Conservation (phyloP, 2,329 filamentous ascomycete species). For the Hymenoscyphus fraxineus region DNA sequence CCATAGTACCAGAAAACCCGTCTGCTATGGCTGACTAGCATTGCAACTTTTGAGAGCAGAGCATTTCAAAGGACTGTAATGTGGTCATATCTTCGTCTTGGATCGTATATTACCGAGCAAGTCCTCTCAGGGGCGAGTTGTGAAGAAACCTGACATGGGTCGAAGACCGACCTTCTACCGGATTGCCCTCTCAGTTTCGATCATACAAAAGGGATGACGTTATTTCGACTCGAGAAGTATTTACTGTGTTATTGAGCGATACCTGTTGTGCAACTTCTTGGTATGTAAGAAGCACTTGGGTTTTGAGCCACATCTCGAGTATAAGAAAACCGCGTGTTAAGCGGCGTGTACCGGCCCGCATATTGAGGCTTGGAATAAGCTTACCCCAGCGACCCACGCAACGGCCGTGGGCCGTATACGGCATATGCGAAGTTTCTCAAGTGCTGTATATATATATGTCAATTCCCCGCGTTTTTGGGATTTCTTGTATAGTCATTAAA, state of each 20-base stretch:
- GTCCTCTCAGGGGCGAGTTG: background rate
- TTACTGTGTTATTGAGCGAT: background rate
- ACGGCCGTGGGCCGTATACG: background rate
- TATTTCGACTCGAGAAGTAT: background rate
- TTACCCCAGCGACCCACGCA: background rate
- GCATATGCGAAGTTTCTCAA: background rate
- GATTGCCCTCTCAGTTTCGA: background rate
- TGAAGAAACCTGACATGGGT: background rate
- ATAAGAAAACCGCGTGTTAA: background rate
- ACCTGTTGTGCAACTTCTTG: background rate
- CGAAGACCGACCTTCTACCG: background rate
- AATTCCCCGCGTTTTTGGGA: background rate
- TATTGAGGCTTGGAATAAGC: conserved; percentile 1
- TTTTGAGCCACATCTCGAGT: background rate
- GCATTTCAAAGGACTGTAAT: background rate
- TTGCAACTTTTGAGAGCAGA: background rate
- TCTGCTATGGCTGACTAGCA: background rate
- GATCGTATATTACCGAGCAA: background rate
- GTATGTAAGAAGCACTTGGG: too few species aligned
- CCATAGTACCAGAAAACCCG: background rate
- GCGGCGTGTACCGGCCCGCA: background rate
- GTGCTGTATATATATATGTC: background rate
- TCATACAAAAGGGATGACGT: background rate
- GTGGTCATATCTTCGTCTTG: background rate
- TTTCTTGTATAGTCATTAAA: background rate